A percentile compares a stretch with the other conserved stretches of the same genome.
Conservation (phyloP, 148 eudicot species). For the Salicornia ramosissima region DNA sequence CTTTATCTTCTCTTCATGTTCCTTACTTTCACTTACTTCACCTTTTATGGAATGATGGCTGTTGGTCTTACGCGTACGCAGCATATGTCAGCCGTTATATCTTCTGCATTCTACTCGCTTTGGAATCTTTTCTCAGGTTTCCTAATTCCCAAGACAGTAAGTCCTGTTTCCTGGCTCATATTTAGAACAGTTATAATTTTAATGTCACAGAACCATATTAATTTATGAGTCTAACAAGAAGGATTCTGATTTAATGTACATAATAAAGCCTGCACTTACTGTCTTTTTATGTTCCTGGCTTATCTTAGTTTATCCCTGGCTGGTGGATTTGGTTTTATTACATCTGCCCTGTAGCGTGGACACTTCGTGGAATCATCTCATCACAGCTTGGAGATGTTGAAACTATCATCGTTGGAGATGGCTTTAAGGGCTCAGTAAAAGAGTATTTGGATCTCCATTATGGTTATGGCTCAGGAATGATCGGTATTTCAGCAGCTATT, state of each 20-base stretch:
- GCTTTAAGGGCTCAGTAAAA: constrained; percentile 58
- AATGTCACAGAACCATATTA: not conserved
- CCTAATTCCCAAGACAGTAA: constrained; percentile 70
- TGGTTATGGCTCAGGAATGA: constrained; percentile 49
- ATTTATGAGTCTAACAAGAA: not conserved
- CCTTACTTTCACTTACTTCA: constrained; percentile 85
- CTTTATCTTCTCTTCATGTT: constrained; percentile 67
- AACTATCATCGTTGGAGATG: constrained; percentile 38
- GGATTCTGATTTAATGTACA: not conserved
- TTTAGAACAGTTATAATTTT: not conserved
- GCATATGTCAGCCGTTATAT: constrained; percentile 67
- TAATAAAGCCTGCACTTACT: not conserved
- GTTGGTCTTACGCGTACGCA: constrained; percentile 71
- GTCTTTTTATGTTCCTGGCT: not conserved
- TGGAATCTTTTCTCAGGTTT: constrained; percentile 96
- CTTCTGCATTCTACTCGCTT: constrained; percentile 75
- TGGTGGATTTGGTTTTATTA: constrained; percentile 98
- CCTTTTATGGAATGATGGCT: constrained; percentile 92
- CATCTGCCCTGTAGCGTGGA: constrained; percentile 77
- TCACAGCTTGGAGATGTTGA: constrained; percentile 87
- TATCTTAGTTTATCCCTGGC: constrained; percentile 54
- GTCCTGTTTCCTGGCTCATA: constrained; percentile 16
- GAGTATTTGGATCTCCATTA: constrained; percentile 45
- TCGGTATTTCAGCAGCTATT: constrained; percentile 45
- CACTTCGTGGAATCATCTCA: constrained; percentile 55